Base-by-base conservation (phyloP, 2,329 filamentous ascomycete genomes). In the Lomentospora prolificans region DNA sequence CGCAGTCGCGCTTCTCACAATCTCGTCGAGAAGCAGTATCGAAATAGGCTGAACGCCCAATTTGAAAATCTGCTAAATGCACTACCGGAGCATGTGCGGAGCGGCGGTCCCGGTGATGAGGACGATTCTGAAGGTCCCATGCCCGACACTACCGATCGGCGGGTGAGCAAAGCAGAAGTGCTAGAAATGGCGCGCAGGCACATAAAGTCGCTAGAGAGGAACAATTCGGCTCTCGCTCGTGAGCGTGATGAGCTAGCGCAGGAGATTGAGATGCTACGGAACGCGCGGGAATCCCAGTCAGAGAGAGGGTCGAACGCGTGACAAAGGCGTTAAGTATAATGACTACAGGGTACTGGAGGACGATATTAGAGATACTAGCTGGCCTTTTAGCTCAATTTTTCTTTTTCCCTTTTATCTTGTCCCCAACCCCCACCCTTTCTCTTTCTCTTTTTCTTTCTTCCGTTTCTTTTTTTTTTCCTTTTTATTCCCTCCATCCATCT, bases 121-220 rank as follows among this genome's bases (percentile, higher is more conserved):
- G 56, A 59, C 44, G 50, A 57, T 30, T 36, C 33, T 6, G 24
- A 44, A n/a, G 52, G 33, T 24, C 17, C 22, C 30, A 24, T 36
- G 28, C 19, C 22, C 14, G 62, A 64, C 17, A 36, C 60, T 3
- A 59, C 61, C 1, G 65, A 67, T n/a, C 61, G 59, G 24, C 63
- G 64, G n/a, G 60, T 68, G 24, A 70, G 67, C 59, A 71, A 71
- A 56, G 67, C 63, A 7, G 67, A 70, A 55, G 67, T 71, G 3
- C 56, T 71, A 28, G 68, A 70, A 36, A 61, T 68, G 60, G 68
- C 68, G 31, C 63, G 65, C 10, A 58, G 61, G 50, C 66, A 70
- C 52, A 71, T 71, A 41, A 57, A 63, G 53, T 57, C 59, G 46
- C 58, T 71, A 25, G 68, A 71, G 57, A 62, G 61, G 46, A 64